Evolutionary conservation across 805 yeast species (phyloP), one percentile per base, ranked within the genome.

Genomic region (Hanseniaspora meyeri): DNA sequence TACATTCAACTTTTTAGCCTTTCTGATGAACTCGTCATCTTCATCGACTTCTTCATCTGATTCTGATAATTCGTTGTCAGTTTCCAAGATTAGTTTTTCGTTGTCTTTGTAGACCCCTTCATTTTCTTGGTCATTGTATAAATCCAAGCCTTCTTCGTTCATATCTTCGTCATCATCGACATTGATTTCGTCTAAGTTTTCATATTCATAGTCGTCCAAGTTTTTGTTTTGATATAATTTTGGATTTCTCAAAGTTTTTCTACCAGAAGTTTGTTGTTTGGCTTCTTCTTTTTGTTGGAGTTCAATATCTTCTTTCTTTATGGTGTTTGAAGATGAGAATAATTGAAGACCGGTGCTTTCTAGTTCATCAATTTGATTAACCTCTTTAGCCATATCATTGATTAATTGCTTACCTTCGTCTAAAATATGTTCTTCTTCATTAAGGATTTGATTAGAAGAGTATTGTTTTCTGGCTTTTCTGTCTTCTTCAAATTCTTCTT

Each of bases 381-480:
- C 40, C 16, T 48, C 57, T 27, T 74, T 76, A 62, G 85, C 71
- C 20, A 85, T 72, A 49, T 77, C 77, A 40, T 79, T 75, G 4
- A 83, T 87, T 40, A 78, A 75, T 67, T 91, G 97, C 61, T 93
- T 74, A 57, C 81, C 80, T 5, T 95, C 86, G 31, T 91, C 95
- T 59, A 89, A 71, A 20, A 53, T 53, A 36, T 53, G 57, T 40
- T 53, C 57, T 16, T 45, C 51, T 32, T 53, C 57, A 11, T 53
- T 45, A 6, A 53, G 40, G 8, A 53, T 39, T 46, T 39, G 46
- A 39, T 53, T 53, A 4, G 57, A 53, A 12, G 51, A 46, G n/a
- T 53, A 53, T 39, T 53, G 57, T n/a, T 53, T 53, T 53, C 57
- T 53, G 14, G 57, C 46, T 43, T 46, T 53, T 46, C 57, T 53